Base-by-base conservation (phyloP, 768 basidiomycete species). In the Russula sp. region DNA sequence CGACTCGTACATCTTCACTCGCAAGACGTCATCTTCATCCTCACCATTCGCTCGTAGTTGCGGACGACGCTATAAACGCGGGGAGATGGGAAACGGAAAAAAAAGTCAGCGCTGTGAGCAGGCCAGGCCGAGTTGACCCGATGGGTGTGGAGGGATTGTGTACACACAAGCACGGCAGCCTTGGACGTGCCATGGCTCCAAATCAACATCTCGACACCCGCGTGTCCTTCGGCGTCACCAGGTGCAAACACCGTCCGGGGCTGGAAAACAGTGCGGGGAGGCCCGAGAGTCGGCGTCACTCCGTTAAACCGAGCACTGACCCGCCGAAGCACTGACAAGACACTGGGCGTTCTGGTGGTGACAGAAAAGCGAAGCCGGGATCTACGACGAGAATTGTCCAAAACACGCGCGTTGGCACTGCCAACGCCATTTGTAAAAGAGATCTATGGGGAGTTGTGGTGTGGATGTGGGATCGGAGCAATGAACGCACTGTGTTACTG, bases 1-100 rank as follows among this genome's bases (percentile, higher is more conserved):
- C 6, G 62, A 63, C 29, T 63, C 62, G 58, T 59, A 50, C 62
- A 63, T 59, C 41, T 59, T 59, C 3, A 59, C 52, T 4, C 58
- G 57, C 22, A 63, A 18, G 3, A 55, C 47, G 7, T 52, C 32
- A 16, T 57, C 36, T 2, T 29, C 25, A 29, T 29, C 25, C 3
- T 29, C 25, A 3, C 25, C 3, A 29, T 29, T 29, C 25, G 29
- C n/a, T 43, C 14, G 20, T 16, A 9, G 25, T 29, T 59, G 52
- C 6, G 39, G 39, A 22, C 57, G 61, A 22, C 45, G 45, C 56
- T 63, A 29, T 47, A 13, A 4, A 16, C 5, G 13, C 22, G 9
- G 22, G 8, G 7, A n/a, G 20, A 50, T 1, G 10, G 9, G 8
- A 29, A 9, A 39, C 1, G 0, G 1, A n/a, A 16, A 22, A 18